A percentile compares a stretch with the other conserved stretches of the same genome.
Evolutionary conservation across 108 stramenopile genomes (phyloP).

Genomic region (Pseudonitzschia pungens): DNA sequence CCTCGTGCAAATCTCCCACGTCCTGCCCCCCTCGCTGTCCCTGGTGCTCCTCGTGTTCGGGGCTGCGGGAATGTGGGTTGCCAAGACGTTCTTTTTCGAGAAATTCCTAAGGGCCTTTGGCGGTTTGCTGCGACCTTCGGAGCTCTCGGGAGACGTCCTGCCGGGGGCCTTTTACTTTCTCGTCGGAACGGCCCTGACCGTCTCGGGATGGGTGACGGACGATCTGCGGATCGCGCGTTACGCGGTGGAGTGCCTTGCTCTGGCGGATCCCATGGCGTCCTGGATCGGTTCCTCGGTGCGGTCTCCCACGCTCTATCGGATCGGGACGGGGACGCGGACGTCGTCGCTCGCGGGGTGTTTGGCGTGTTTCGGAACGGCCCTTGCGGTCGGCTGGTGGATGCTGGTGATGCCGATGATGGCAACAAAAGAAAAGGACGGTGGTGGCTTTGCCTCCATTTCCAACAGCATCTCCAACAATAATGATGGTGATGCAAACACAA

Average conservation of each 20-base stretch:
- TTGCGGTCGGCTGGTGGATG: slow-evolving; percentile 31
- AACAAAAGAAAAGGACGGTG: not conserved
- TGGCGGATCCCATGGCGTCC: slow-evolving; percentile 64
- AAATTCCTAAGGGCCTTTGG: slow-evolving; percentile 41
- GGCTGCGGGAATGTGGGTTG: slow-evolving; percentile 27
- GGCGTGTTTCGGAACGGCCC: slow-evolving; percentile 53
- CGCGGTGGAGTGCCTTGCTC: slow-evolving; percentile 53
- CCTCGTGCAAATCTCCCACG: slow-evolving; percentile 47
- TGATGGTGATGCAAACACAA: no score
- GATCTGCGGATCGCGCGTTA: slow-evolving; percentile 39
- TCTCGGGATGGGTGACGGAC: slow-evolving; percentile 16
- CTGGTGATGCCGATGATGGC: not conserved
- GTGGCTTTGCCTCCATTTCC: no score
- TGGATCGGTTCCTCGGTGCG: slow-evolving; percentile 43
- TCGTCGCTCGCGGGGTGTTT: slow-evolving; percentile 46
- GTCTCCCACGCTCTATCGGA: slow-evolving; percentile 17
- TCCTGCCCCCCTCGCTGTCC: slow-evolving; percentile 35
- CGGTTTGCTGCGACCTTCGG: slow-evolving; percentile 41
- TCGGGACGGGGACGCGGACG: slow-evolving; percentile 9
- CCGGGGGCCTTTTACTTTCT: slow-evolving; percentile 70
- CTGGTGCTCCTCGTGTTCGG: slow-evolving; percentile 21
- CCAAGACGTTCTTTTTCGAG: slow-evolving; percentile 23
- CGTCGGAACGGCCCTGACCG: slow-evolving; percentile 41
- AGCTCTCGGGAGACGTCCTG: slow-evolving; percentile 22
- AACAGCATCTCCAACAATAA: not conserved